Evolutionary conservation across 1,139 yeast species (phyloP).

Genomic region (Saccharomyces pastorianus): DNA sequence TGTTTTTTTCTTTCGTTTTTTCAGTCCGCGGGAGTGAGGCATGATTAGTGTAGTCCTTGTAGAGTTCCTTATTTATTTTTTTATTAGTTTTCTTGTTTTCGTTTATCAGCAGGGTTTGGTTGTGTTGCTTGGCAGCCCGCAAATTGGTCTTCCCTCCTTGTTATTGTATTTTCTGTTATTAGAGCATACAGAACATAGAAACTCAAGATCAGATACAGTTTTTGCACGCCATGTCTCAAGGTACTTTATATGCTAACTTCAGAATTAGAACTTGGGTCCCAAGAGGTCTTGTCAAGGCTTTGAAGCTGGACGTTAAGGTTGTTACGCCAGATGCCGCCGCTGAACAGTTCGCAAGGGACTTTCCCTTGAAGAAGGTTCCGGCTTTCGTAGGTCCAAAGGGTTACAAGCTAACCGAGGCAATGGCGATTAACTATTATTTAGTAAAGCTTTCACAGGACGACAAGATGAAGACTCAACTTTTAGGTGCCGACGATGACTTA

Average conservation of each 20-base stretch:
- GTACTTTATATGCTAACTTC: conserved; percentile 50
- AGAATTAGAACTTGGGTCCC: conserved; percentile 48
- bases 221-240: conserved; percentile 48
- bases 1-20: not conserved
- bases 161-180: not conserved
- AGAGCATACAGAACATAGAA: not conserved
- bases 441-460: conserved; percentile 25
- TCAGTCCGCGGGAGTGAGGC: not conserved
- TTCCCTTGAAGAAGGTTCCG: conserved; percentile 73
- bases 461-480: conserved; percentile 32
- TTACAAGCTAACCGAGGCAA: conserved; percentile 64
- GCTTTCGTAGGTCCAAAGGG: conserved; percentile 78
- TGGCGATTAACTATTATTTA: conserved; percentile 55
- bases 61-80: not conserved
- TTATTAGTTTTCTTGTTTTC: not conserved
- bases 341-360: conserved; percentile 41
- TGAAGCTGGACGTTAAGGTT: conserved; percentile 61
- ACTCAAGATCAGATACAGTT: not conserved
- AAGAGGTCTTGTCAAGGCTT: conserved; percentile 58
- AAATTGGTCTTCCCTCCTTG: not conserved
- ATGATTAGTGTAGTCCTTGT: not conserved
- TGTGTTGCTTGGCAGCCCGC: not conserved
- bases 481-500: conserved; percentile 51
- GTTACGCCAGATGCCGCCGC: conserved; percentile 39
- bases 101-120: not conserved